A percentile compares a stretch with the other conserved stretches of the same genome.
Conservation (phyloP, 2,329 filamentous ascomycete genomes). For the Lizonia empirigonia region DNA sequence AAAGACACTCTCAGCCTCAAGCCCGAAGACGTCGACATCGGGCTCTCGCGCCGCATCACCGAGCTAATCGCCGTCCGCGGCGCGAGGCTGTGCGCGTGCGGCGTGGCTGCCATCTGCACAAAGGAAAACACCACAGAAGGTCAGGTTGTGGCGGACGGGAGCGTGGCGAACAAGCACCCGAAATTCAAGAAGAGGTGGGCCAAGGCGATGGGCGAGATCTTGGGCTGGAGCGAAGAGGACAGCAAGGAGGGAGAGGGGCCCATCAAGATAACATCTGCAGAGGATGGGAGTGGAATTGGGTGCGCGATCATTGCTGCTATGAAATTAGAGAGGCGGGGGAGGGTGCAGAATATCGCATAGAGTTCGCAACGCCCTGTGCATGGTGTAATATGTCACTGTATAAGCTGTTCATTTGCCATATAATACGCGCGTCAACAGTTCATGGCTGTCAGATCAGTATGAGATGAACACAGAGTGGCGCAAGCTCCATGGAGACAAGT, state of each 20-base stretch:
- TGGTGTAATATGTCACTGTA: too few relatives aligned
- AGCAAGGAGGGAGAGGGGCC: slow-evolving; percentile 35
- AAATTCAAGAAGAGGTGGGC: slow-evolving; percentile 51
- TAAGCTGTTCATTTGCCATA: too few relatives aligned
- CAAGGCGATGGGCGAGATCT: slow-evolving; percentile 47
- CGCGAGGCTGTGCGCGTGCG: slow-evolving; percentile 46
- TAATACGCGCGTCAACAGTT: too few relatives aligned
- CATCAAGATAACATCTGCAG: slow-evolving; percentile 48
- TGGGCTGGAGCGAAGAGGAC: slow-evolving; percentile 38
- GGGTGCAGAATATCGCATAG: not conserved
- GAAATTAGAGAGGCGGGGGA: slow-evolving; percentile 30
- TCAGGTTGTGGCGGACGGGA: slow-evolving; percentile 49
- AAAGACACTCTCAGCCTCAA: slow-evolving; percentile 28
- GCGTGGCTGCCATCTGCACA: slow-evolving; percentile 47
- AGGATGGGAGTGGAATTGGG: slow-evolving; percentile 51
- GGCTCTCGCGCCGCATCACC: slow-evolving; percentile 35
- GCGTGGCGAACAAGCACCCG: slow-evolving; percentile 51
- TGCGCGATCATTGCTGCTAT: slow-evolving; percentile 46
- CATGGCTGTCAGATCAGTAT: too few relatives aligned
- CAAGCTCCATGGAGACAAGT: not conserved
- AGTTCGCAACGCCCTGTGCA: too few relatives aligned
- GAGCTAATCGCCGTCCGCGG: slow-evolving; percentile 43
- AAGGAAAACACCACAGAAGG: slow-evolving; percentile 40
- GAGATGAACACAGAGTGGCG: not conserved
- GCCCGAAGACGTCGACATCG: slow-evolving; percentile 32